Base-by-base conservation (phyloP, 139 green algal genomes). In the Chlorella sp. region DNA sequence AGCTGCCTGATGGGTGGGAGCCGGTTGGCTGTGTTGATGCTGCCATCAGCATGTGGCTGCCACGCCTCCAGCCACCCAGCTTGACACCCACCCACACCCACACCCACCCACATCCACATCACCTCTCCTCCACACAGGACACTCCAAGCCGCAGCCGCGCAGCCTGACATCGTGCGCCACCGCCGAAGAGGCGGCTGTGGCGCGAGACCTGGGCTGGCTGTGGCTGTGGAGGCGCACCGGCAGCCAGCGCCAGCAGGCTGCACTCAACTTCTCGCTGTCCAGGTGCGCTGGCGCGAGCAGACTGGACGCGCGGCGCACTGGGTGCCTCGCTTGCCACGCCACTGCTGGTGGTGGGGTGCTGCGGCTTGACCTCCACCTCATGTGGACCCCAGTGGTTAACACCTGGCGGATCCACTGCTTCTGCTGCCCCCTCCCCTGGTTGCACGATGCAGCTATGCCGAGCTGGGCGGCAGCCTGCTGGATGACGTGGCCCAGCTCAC, bases 211-310 rank as follows among this genome's bases (percentile, higher is more conserved):
- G 36, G 76, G 76, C 60, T 82, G 76, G 76, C 57, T 82, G 4
- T 82, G 76, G 76, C 76, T 82, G 36, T 82, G 76, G 76, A 67
- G 47, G 32, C 76, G 76, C 36, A 72, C 71, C 76, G n/a, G 55
- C 23, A 41, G 23, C 15, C 26, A 41, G 56, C 56, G 76, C 18
- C 60, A 82, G 76, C 60, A 82, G 60, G 76, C 76, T 20, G 55
- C 76, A 36, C 76, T 82, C 60, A 82, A 82, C 76, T 82, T 82
- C 60, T n/a, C 57, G 36, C 57, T 73, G 76, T 28, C 26, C 38
- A 82, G 76, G 76, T 82, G 76, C 25, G 57, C 28, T n/a, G 74
- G 32, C 6, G 68, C 7, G 21, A n/a, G 18, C 20, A 32, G 9
- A 60, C 21, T 7, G 7, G 7, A 11, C 44, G 44, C 11, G 44